Percentiles rank a stretch among this genome's conserved stretches.
phyloP scores from a whole-genome alignment of 768 basidiomycete species.

The Cystobasidium onofrii region DNA sequence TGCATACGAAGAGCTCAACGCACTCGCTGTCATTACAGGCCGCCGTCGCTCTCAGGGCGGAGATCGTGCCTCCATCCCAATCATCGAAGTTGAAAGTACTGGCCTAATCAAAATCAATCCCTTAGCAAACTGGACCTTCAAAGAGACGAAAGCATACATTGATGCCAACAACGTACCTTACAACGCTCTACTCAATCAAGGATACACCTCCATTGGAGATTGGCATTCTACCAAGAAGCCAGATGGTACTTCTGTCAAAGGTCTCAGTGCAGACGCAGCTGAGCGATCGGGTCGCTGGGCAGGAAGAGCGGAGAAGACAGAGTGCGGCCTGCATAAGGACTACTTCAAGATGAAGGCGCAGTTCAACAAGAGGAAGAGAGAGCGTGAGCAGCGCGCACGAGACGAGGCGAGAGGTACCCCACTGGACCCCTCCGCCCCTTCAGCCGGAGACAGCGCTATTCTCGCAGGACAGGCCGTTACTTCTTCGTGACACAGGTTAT shows the following conservation, averaged over 20 bases:
- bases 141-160: slow-evolving; percentile 74
- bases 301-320: slow-evolving; percentile 70
- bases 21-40: slow-evolving; percentile 87
- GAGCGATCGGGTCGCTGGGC: slow-evolving; percentile 92
- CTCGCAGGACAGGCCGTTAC: neutral
- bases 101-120: slow-evolving; percentile 93
- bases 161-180: slow-evolving; percentile 71
- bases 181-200: slow-evolving; percentile 77
- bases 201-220: slow-evolving; percentile 92
- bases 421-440: neutral
- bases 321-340: slow-evolving; percentile 90
- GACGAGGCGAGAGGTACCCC: slow-evolving; percentile 40
- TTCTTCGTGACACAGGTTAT: neutral
- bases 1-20: slow-evolving; percentile 69
- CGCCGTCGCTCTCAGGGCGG: slow-evolving; percentile 86
- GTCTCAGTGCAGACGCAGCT: slow-evolving; percentile 58
- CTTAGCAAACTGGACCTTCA: slow-evolving; percentile 77
- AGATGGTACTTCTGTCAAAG: slow-evolving; percentile 49
- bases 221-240: slow-evolving; percentile 79
- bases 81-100: slow-evolving; percentile 81
- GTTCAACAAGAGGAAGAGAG: slow-evolving; percentile 46
- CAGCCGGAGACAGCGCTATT: neutral
- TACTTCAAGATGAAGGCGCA: slow-evolving; percentile 48
- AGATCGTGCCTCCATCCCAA: slow-evolving; percentile 70
- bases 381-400: slow-evolving; percentile 39